Evolutionary conservation across 2,329 filamentous ascomycete species (phyloP).

Genomic region (Colletotrichum chrysophilum): DNA sequence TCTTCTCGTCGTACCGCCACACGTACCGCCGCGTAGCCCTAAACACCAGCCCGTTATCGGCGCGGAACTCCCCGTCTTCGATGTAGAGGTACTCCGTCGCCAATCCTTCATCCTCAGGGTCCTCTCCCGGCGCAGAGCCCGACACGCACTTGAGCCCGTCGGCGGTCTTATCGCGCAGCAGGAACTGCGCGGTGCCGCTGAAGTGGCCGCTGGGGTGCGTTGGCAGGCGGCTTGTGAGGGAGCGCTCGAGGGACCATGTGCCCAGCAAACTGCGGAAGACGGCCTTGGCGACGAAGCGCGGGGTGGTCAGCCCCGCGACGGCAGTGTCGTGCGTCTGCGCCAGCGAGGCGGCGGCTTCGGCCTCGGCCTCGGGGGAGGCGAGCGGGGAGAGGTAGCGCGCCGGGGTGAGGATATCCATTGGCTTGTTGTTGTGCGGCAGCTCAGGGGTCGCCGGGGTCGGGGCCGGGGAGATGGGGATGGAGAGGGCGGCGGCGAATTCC

Average conservation of each 20-base stretch:
- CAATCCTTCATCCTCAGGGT: conserved; percentile 31
- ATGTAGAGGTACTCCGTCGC: conserved; percentile 71
- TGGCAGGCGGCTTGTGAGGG: conserved; percentile 57
- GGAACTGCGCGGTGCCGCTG: conserved; percentile 68
- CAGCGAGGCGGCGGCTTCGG: conserved; percentile 48
- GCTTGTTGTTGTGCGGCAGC: conserved; percentile 44
- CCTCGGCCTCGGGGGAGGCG: conserved; percentile 39
- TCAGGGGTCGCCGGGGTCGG: conserved; percentile 37
- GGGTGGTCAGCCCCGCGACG: conserved; percentile 44
- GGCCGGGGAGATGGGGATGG: conserved; percentile 47
- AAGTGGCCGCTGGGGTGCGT: conserved; percentile 70
- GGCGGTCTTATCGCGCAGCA: conserved; percentile 63
- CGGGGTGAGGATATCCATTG: conserved; percentile 62
- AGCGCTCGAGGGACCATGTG: conserved; percentile 67
- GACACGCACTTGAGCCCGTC: conserved; percentile 50
- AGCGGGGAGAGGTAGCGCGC: conserved; percentile 53
- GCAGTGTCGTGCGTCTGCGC: conserved; percentile 49
- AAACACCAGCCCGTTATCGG: conserved; percentile 61
- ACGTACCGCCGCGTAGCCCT: conserved; percentile 70
- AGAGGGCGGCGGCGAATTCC: conserved; percentile 66
- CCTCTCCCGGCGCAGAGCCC: conserved; percentile 1
- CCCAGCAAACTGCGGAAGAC: conserved; percentile 76
- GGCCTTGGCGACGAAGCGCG: conserved; percentile 65
- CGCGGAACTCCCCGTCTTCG: conserved; percentile 69
- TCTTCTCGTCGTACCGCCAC: conserved; percentile 70